These are phyloP conservation scores for Plasmodium gonderi DNA, from an alignment of 169 alveolate species.

Conservation along the genomic window DNA sequence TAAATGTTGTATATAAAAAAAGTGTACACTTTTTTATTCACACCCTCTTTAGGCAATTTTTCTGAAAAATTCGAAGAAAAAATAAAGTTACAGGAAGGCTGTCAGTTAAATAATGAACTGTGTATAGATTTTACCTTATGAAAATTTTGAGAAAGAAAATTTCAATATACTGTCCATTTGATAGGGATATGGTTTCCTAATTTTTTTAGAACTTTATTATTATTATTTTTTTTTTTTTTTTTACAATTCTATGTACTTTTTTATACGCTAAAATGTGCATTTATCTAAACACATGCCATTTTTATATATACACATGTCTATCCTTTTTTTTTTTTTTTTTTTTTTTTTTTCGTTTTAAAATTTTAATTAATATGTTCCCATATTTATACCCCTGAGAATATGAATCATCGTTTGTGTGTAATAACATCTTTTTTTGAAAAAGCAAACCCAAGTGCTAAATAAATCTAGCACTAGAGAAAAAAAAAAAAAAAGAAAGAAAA, in stretches of 20 bases:
- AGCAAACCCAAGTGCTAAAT: background rate
- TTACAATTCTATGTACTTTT: background rate
- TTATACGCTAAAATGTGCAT: background rate
- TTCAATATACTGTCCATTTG: background rate
- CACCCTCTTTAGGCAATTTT: constrained; percentile 40
- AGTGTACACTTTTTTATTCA: background rate
- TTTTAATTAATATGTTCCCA: background rate
- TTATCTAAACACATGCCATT: background rate
- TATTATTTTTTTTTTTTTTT: background rate
- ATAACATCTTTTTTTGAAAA: background rate
- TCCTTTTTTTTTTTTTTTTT: background rate
- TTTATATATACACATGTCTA: background rate
- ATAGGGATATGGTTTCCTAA: background rate
- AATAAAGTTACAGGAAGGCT: constrained; percentile 64
- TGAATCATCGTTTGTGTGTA: background rate
- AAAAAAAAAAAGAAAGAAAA: constrained; percentile 4
- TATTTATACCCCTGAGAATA: background rate
- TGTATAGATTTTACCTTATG: constrained; percentile 37
- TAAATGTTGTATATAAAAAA: background rate
- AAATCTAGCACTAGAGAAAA: background rate
- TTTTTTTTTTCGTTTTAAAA: background rate
- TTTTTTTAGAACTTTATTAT: too few relatives aligned
- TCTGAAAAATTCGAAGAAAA: constrained; percentile 60
- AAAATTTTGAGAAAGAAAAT: background rate
- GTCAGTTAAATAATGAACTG: constrained; percentile 65